phyloP scores from a whole-genome alignment of 2,329 filamentous ascomycete genomes.

The Tolypocladium sp. region DNA sequence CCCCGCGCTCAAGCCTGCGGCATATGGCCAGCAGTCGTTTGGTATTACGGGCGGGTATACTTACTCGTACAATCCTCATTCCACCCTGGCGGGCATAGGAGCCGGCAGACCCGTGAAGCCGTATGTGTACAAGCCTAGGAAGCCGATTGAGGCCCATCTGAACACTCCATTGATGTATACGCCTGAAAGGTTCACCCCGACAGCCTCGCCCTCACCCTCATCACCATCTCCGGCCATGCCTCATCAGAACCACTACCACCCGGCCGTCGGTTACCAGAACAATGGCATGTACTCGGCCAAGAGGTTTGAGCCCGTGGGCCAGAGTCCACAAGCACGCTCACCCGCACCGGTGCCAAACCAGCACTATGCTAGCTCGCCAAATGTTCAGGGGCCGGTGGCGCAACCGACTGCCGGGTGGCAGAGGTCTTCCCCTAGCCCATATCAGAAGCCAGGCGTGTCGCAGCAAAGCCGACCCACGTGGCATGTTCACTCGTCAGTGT shows the following conservation, averaged over 20 bases:
- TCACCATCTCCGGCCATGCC: conserved; percentile 5
- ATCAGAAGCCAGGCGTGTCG: not conserved
- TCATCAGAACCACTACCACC: conserved; percentile 5
- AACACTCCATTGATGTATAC: conserved; percentile 12
- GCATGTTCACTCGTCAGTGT: conserved; percentile 30
- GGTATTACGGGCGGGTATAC: conserved; percentile 7
- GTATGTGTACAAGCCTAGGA: conserved; percentile 44
- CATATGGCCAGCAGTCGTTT: conserved; percentile 4
- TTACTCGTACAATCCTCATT: conserved; percentile 4
- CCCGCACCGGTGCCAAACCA: not conserved
- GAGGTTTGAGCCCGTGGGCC: conserved; percentile 11
- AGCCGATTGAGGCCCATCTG: conserved; percentile 17
- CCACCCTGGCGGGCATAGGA: not conserved
- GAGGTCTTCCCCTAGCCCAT: conserved; percentile 2
- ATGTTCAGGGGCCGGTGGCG: not conserved
- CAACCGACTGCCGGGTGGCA: not conserved
- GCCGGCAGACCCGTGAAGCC: conserved; percentile 31
- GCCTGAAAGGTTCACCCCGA: conserved; percentile 15
- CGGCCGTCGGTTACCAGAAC: not conserved
- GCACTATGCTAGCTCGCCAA: not conserved
- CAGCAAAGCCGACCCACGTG: conserved; percentile 20
- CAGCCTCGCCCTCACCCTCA: conserved; percentile 2
- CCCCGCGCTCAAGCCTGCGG: conserved; percentile 14
- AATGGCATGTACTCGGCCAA: conserved; percentile 5
- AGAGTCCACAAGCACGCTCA: conserved; percentile 3